Percentiles rank a stretch among this genome's conserved stretches.
These are phyloP conservation scores for Plectosphaerella cucumerina DNA, from an alignment of 2,329 filamentous ascomycete species.

Conservation along the genomic window DNA sequence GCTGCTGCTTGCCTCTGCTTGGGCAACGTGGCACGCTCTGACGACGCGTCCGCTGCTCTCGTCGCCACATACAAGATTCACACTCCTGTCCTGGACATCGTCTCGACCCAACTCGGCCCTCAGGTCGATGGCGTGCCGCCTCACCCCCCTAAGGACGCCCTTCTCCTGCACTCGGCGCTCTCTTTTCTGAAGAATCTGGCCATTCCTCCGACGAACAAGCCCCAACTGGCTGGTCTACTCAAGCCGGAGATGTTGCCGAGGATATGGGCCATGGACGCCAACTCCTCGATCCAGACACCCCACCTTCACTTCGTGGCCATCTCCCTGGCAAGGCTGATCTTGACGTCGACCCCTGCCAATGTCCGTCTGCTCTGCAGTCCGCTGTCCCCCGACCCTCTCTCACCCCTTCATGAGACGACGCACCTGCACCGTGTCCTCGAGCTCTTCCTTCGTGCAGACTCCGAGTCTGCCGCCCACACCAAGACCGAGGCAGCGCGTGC, in stretches of 20 bases:
- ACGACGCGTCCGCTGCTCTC: slow-evolving; percentile 46
- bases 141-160: slow-evolving; percentile 28
- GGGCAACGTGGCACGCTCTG: slow-evolving; percentile 58
- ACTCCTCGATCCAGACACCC: slow-evolving; percentile 31
- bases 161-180: slow-evolving; percentile 53
- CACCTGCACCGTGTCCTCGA: slow-evolving; percentile 31
- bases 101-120: slow-evolving; percentile 12
- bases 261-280: slow-evolving; percentile 47
- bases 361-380: slow-evolving; percentile 43
- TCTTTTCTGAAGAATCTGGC: slow-evolving; percentile 63
- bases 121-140: neutral
- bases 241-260: slow-evolving; percentile 42
- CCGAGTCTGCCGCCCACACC: slow-evolving; percentile 38
- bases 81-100: slow-evolving; percentile 36
- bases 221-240: slow-evolving; percentile 40
- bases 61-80: slow-evolving; percentile 37
- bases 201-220: slow-evolving; percentile 52
- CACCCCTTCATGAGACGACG: slow-evolving; percentile 19
- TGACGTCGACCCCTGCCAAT: slow-evolving; percentile 49
- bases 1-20: slow-evolving; percentile 56
- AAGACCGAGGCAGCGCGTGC: slow-evolving; percentile 56
- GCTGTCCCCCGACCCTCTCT: slow-evolving; percentile 25
- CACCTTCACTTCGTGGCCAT: slow-evolving; percentile 59
- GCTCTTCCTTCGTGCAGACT: slow-evolving; percentile 32
- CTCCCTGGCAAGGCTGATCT: slow-evolving; percentile 52